Evolutionary conservation across 1,284 basidiomycete genomes (phyloP).

Genomic region (Pisolithus thermaeus): DNA sequence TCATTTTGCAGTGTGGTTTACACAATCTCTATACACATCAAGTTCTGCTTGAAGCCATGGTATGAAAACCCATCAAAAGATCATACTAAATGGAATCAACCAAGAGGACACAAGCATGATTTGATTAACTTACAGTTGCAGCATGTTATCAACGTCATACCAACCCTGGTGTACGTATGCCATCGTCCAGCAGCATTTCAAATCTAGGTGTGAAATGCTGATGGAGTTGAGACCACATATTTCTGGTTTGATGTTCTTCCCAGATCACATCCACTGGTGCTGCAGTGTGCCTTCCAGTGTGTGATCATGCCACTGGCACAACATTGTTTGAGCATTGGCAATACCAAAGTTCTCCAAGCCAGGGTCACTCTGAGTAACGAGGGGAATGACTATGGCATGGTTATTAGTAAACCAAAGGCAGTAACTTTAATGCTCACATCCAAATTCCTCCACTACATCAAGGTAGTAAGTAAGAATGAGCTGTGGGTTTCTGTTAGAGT

Average conservation of each 20-base stretch:
- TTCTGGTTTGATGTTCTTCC: constrained; percentile 16
- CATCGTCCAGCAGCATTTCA: neutral
- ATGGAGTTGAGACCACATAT: constrained; percentile 3
- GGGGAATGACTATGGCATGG: too few species aligned
- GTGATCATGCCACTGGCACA: constrained; percentile 17
- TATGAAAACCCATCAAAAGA: too few species aligned
- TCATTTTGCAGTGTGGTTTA: constrained; percentile 13
- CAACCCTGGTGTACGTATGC: neutral
- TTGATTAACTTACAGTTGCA: neutral
- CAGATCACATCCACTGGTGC: neutral
- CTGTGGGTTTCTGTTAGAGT: too few species aligned
- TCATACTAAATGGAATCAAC: neutral
- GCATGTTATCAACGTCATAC: neutral
- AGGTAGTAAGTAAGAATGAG: too few species aligned
- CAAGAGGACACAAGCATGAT: neutral
- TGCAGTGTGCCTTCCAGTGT: neutral
- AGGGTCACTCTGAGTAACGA: constrained; percentile 25
- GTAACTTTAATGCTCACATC: too few species aligned
- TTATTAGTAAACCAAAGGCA: too few species aligned
- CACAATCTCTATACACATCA: constrained; percentile 8
- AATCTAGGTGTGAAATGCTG: neutral
- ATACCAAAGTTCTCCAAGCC: constrained; percentile 23
- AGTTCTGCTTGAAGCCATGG: constrained; percentile 11
- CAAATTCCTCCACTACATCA: too few species aligned
- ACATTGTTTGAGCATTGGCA: constrained; percentile 23